phyloP scores from a whole-genome alignment of 345 rosid species.

The Brassica incana region DNA sequence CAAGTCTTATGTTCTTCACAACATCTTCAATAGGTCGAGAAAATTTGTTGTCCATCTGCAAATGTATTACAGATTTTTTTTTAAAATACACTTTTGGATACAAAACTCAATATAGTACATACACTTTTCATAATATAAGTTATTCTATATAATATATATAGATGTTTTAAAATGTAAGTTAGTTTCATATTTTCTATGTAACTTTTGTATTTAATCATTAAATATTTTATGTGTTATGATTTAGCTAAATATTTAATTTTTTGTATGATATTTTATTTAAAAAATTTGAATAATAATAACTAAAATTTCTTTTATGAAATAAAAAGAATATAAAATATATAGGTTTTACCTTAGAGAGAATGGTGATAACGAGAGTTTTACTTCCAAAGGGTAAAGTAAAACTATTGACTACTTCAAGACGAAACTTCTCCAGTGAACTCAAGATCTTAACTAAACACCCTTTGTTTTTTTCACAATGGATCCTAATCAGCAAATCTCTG shows the following conservation, averaged over 20 bases:
- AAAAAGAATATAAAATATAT: not conserved
- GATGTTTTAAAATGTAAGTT: too few species aligned
- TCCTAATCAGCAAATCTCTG: constrained; percentile 58
- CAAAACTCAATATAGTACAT: not conserved
- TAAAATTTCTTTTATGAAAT: not conserved
- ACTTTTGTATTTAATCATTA: too few species aligned
- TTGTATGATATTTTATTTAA: too few species aligned
- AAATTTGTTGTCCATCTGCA: constrained; percentile 34
- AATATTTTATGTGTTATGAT: too few species aligned
- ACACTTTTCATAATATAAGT: too few species aligned
- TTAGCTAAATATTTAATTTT: too few species aligned
- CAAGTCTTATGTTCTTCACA: constrained; percentile 36
- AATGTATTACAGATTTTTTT: not conserved
- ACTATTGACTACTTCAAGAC: constrained; percentile 53
- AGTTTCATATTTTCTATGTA: too few species aligned
- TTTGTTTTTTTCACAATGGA: constrained; percentile 60
- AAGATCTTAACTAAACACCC: constrained; percentile 50
- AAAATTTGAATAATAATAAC: too few species aligned
- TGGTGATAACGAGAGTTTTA: constrained; percentile 58
- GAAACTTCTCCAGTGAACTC: constrained; percentile 51
- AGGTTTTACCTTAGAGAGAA: constrained; percentile 58
- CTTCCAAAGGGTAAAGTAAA: constrained; percentile 63
- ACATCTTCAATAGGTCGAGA: constrained; percentile 35
- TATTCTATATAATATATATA: too few species aligned
- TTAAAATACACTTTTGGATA: not conserved